These are phyloP conservation scores for Telfairia occidentalis DNA, from an alignment of 331 rosid genomes.

Conservation along the genomic window DNA sequence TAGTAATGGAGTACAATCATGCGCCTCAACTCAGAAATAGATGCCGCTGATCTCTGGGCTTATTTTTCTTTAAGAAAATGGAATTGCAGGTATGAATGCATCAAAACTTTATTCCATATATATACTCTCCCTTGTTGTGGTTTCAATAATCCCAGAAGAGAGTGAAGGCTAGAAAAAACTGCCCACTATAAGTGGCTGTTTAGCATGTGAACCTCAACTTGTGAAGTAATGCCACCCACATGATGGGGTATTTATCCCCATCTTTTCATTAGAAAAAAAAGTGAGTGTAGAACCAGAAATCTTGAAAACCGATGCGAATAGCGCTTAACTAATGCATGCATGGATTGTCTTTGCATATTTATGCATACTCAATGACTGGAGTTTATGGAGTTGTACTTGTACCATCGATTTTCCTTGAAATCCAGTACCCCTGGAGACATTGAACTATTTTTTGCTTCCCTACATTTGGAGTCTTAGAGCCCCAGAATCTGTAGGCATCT, in stretches of 20 bases:
- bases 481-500: neutral
- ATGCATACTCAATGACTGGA: neutral
- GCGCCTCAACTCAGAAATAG: slow-evolving; percentile 21
- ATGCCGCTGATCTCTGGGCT: slow-evolving; percentile 4
- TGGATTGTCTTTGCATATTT: neutral
- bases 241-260: neutral
- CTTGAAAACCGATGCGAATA: neutral
- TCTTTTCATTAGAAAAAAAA: neutral
- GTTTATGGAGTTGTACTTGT: neutral
- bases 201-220: slow-evolving; percentile 2
- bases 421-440: neutral
- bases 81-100: slow-evolving; percentile 5
- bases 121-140: neutral
- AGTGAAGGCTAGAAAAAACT: neutral
- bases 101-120: neutral
- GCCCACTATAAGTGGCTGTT: neutral
- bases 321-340: neutral
- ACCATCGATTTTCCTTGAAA: neutral
- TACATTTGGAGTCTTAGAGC: neutral
- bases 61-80: neutral
- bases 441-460: neutral
- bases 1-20: slow-evolving; percentile 45
- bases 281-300: neutral
- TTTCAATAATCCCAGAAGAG: neutral
- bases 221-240: slow-evolving; percentile 6